Base-by-base conservation (phyloP, 1,139 yeast genomes). In the Pneumocystis canis region DNA sequence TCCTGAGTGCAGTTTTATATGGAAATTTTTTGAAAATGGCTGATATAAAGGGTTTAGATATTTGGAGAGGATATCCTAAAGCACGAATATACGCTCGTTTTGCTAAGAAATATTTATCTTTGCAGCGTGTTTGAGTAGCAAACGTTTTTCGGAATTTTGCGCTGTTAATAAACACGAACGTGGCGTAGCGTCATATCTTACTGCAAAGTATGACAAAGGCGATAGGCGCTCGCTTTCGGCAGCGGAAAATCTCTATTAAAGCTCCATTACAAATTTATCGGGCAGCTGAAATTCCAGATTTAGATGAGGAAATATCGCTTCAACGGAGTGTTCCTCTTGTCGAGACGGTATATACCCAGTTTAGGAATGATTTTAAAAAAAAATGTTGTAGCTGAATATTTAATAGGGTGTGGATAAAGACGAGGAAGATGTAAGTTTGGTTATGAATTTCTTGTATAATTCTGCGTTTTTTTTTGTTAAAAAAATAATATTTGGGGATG, bases 251-350 rank as follows among this genome's bases (percentile, higher is more conserved):
- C 69, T 85, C 94, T 63, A 94, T 89, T 63, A 89, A 89, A 73
- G 96, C 89, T 74, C 84, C 88, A n/a, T 79, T 92, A 65, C 84
- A 87, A 66, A 85, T 92, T 20, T 81, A 85, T 72, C 81, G 81
- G 71, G 95, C 88, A 70, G 77, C 79, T 64, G 97, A 92, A 70
- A 77, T 89, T 64, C 94, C 96, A 1, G 85, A 87, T 67, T 74
- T 85, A 64, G 96, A 89, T 67, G 82, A 81, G 66, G 79, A 76
- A 63, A 84, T 83, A 63, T 85, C 83, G 66, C 82, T 80, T 69
- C 96, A 87, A 71, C 82, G 97, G 62, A 97, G 90, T 68, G 75
- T 88, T 35, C 90, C 89, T 70, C 89, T 89, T 65, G 83, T 92
- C 60, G 99, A 92, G 70, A 92, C 98, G 5, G 54, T 47, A 47